Conservation (phyloP, 441 rosid species). For the Erodium texanum region DNA sequence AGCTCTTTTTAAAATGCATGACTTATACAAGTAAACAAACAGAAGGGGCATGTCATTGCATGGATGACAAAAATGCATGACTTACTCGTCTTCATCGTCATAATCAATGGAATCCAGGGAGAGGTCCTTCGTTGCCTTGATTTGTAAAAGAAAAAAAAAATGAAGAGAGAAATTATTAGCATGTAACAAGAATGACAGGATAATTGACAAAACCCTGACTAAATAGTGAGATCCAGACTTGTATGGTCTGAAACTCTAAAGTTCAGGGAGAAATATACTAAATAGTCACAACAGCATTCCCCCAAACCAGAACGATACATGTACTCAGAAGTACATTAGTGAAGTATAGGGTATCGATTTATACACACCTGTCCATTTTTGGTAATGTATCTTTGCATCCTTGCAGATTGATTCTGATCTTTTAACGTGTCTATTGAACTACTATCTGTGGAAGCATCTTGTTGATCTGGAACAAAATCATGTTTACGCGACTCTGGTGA, state of each 20-base stretch:
- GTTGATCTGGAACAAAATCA: background rate
- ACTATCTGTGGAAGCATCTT: too few relatives aligned
- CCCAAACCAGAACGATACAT: conserved; percentile 15
- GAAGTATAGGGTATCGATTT: conserved; percentile 24
- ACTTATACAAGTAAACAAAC: conserved; percentile 1
- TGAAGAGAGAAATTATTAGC: background rate
- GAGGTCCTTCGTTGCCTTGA: conserved; percentile 74
- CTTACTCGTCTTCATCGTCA: conserved; percentile 62
- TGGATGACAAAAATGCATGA: conserved; percentile 16
- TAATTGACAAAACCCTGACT: background rate
- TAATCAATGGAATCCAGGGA: conserved; percentile 71
- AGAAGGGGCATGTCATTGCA: conserved; percentile 7
- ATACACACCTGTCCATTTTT: conserved; percentile 12
- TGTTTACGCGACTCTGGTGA: conserved; percentile 26
- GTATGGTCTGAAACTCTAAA: background rate
- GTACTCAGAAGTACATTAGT: conserved; percentile 75
- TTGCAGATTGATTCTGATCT: conserved; percentile 21
- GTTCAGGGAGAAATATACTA: conserved; percentile 8
- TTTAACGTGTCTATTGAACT: conserved; percentile 7
- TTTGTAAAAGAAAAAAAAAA: conserved; percentile 10
- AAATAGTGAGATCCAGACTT: conserved; percentile 9
- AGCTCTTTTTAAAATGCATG: too few relatives aligned
- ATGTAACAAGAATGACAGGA: conserved; percentile 1
- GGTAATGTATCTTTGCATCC: conserved; percentile 30
- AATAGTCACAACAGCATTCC: conserved; percentile 9